phyloP scores from a whole-genome alignment of 352 stramenopile genomes.

The Pythium rhizo-oryzae region DNA sequence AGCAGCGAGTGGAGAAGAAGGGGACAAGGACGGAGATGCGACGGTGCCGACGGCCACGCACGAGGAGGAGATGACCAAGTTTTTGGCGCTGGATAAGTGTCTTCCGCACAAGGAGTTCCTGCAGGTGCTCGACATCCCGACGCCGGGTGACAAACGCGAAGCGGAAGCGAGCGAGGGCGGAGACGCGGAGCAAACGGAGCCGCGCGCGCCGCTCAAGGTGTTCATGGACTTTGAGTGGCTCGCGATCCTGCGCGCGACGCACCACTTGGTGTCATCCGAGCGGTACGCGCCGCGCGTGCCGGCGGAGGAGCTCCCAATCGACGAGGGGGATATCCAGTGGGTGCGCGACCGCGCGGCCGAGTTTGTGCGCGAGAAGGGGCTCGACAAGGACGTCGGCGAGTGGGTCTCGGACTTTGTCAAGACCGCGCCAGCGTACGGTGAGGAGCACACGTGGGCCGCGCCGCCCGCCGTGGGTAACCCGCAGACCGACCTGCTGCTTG shows the following conservation, averaged over 20 bases:
- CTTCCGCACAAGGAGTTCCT: slow-evolving; percentile 95
- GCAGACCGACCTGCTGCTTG: slow-evolving; percentile 94
- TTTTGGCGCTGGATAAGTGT: slow-evolving; percentile 99
- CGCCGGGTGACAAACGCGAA: background rate
- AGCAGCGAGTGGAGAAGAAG: background rate
- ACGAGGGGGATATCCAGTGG: slow-evolving; percentile 77
- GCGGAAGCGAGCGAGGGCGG: background rate
- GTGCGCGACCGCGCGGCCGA: slow-evolving; percentile 54
- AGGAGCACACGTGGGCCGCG: slow-evolving; percentile 34
- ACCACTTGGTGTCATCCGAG: slow-evolving; percentile 81
- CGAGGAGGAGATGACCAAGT: slow-evolving; percentile 75
- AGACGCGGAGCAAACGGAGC: background rate
- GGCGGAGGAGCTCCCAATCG: slow-evolving; percentile 74
- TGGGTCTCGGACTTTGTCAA: slow-evolving; percentile 84
- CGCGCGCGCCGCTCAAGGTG: slow-evolving; percentile 52
- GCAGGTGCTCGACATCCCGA: slow-evolving; percentile 90
- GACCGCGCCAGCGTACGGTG: slow-evolving; percentile 67
- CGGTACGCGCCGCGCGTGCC: slow-evolving; percentile 70
- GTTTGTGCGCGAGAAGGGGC: slow-evolving; percentile 54
- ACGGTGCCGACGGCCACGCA: background rate
- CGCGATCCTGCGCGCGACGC: slow-evolving; percentile 91
- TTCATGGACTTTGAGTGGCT: slow-evolving; percentile 96
- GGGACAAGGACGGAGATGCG: background rate
- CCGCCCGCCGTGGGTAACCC: slow-evolving; percentile 85
- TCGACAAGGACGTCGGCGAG: slow-evolving; percentile 54